These are phyloP conservation scores for Phaeotremella skinneri DNA, from an alignment of 768 basidiomycete genomes.

Conservation along the genomic window DNA sequence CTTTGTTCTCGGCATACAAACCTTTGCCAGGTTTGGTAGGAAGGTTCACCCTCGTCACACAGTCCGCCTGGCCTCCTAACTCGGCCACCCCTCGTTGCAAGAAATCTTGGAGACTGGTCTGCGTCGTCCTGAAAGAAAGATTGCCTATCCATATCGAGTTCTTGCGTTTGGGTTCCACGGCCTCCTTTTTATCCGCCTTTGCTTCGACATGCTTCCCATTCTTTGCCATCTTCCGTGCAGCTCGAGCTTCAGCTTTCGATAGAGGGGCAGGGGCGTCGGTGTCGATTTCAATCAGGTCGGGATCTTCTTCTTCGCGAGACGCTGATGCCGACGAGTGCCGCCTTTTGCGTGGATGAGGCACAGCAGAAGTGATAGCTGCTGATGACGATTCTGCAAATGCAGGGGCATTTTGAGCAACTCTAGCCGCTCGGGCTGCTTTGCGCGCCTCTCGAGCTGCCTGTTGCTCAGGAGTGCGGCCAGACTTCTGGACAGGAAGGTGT, in stretches of 20 bases:
- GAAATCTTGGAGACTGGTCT: slow-evolving; percentile 61
- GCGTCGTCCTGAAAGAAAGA: slow-evolving; percentile 81
- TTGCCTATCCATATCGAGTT: slow-evolving; percentile 97
- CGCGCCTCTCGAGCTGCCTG: slow-evolving; percentile 32
- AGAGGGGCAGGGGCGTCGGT: slow-evolving; percentile 43
- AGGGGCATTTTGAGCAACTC: slow-evolving; percentile 1
- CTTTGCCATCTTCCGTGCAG: slow-evolving; percentile 43
- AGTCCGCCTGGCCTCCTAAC: slow-evolving; percentile 21
- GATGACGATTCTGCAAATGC: neutral
- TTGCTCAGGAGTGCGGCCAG: slow-evolving; percentile 30
- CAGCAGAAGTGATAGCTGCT: slow-evolving; percentile 6
- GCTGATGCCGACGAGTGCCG: slow-evolving; percentile 4
- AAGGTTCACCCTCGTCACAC: slow-evolving; percentile 60
- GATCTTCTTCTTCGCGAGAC: slow-evolving; percentile 15
- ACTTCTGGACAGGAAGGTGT: slow-evolving; percentile 17
- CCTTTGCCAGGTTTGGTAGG: slow-evolving; percentile 64
- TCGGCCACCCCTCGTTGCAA: slow-evolving; percentile 33
- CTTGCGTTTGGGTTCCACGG: slow-evolving; percentile 59
- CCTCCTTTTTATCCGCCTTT: slow-evolving; percentile 49
- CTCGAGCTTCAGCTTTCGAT: slow-evolving; percentile 47
- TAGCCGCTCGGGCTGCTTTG: slow-evolving; percentile 29
- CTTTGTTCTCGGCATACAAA: slow-evolving; percentile 38
- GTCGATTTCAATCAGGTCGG: slow-evolving; percentile 44
- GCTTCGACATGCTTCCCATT: slow-evolving; percentile 13
- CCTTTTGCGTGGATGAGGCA: neutral